Evolutionary conservation across 352 stramenopile species (phyloP).

Genomic region (Saprolegnia diclina): DNA sequence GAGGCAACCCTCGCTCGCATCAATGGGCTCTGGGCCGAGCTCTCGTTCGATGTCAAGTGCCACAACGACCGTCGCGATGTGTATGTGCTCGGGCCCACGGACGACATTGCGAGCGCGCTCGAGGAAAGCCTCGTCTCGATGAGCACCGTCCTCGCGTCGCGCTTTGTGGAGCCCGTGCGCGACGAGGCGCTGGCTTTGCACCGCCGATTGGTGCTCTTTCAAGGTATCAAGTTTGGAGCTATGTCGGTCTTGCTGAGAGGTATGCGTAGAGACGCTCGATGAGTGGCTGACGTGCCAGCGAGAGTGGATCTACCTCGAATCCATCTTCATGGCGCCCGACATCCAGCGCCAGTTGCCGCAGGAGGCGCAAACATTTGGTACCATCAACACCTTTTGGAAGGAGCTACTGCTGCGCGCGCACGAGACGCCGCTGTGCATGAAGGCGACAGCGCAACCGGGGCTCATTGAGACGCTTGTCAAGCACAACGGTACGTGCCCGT

Average conservation of each 20-base stretch:
- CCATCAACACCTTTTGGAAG: conserved; percentile 76
- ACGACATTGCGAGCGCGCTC: conserved; percentile 67
- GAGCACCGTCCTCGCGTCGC: conserved; percentile 84
- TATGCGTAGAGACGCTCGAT: conserved; percentile 53
- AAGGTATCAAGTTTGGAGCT: conserved; percentile 34
- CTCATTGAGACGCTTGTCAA: conserved; percentile 59
- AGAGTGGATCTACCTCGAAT: conserved; percentile 80
- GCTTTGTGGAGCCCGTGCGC: conserved; percentile 80
- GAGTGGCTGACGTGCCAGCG: conserved; percentile 73
- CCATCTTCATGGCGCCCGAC: conserved; percentile 71
- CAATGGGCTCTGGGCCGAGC: conserved; percentile 63
- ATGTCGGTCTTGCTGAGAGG: not conserved
- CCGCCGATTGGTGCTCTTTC: conserved; percentile 56
- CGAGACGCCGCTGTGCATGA: conserved; percentile 61
- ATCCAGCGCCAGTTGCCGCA: conserved; percentile 78
- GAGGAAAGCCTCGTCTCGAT: conserved; percentile 89
- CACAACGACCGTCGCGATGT: conserved; percentile 90
- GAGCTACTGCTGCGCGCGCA: conserved; percentile 60
- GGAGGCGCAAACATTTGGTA: conserved; percentile 51
- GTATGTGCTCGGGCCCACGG: conserved; percentile 74
- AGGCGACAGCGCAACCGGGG: conserved; percentile 44
- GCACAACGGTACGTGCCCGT: conserved; percentile 40
- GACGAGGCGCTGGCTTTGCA: conserved; percentile 64
- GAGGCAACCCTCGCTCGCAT: conserved; percentile 90
- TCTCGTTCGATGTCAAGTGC: conserved; percentile 81